Conservation (phyloP, 78 protist genomes). For the Diacronema lutheri region DNA sequence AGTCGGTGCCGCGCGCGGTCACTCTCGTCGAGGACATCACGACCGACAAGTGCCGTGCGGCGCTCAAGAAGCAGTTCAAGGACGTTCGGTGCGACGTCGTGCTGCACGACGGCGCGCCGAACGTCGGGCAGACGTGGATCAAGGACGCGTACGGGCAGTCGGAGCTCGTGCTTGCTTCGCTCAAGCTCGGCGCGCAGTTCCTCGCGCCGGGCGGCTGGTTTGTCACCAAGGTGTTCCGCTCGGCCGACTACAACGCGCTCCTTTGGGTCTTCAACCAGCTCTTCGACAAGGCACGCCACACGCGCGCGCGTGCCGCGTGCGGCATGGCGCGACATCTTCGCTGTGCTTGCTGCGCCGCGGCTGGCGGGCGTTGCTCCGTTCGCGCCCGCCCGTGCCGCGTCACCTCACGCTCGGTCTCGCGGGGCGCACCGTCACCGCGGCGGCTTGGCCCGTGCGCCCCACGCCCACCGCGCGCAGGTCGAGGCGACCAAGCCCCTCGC, state of each 20-base stretch:
- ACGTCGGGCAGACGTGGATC: slow-evolving; percentile 94
- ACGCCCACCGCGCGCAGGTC: slow-evolving; percentile 55
- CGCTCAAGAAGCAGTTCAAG: slow-evolving; percentile 60
- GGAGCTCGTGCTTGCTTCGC: slow-evolving; percentile 87
- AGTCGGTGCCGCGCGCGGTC: slow-evolving; percentile 76
- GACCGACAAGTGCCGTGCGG: slow-evolving; percentile 82
- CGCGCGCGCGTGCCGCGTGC: too few species aligned
- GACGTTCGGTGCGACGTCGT: slow-evolving; percentile 66
- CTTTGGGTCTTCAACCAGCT: slow-evolving; percentile 79
- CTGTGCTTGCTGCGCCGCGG: too few species aligned
- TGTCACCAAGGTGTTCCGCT: slow-evolving; percentile 97
- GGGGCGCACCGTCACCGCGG: too few species aligned
- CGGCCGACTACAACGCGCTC: slow-evolving; percentile 90
- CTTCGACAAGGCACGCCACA: too few species aligned
- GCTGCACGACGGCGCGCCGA: slow-evolving; percentile 99
- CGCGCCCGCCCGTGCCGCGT: too few species aligned
- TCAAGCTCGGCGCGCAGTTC: slow-evolving; percentile 89
- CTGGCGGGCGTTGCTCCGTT: too few species aligned
- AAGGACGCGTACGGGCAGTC: slow-evolving; percentile 70
- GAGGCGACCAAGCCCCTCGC: slow-evolving; percentile 94
- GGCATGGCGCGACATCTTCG: too few species aligned
- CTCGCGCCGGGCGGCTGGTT: slow-evolving; percentile 67
- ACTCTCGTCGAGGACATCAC: slow-evolving; percentile 95
- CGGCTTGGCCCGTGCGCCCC: too few species aligned
- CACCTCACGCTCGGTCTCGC: too few species aligned